These are phyloP conservation scores for Globisporangium parvum DNA, from an alignment of 352 stramenopile genomes.

Conservation along the genomic window DNA sequence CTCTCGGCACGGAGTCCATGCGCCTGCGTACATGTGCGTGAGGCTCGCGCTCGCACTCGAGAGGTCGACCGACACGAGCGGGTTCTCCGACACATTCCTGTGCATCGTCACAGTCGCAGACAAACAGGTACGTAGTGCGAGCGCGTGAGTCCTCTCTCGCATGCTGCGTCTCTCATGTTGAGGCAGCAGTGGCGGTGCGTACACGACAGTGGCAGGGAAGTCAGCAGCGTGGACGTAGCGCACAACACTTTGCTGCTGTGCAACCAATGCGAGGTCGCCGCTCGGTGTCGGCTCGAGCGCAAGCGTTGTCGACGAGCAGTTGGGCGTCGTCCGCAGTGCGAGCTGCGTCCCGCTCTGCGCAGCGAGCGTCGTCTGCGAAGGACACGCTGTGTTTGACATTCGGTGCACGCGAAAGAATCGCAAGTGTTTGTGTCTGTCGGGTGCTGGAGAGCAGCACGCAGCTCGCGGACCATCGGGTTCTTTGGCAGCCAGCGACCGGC, in stretches of 20 bases:
- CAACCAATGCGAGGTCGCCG: conserved; percentile 2
- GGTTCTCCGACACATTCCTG: conserved; percentile 13
- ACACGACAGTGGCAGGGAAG: background rate
- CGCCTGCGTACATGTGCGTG: conserved; percentile 2
- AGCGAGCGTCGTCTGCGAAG: conserved; percentile 1
- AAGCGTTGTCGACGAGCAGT: background rate
- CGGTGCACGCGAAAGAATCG: no score
- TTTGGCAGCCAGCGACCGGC: no score
- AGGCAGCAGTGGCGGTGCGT: background rate
- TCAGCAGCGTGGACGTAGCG: conserved; percentile 4
- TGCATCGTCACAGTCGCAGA: background rate
- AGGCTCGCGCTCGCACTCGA: background rate
- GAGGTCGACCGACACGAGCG: conserved; percentile 5
- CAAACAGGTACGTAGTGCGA: background rate
- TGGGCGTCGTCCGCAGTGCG: background rate
- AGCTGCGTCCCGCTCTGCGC: background rate
- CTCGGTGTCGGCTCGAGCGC: background rate
- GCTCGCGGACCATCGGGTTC: no score
- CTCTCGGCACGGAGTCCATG: no score
- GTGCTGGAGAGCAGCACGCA: no score
- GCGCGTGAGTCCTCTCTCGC: no score
- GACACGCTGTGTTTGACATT: background rate
- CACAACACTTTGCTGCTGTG: conserved; percentile 2
- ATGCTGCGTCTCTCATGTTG: no score
- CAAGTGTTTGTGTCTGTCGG: no score